A percentile compares a stretch with the other conserved stretches of the same genome.
phyloP scores from a whole-genome alignment of 2,329 filamentous ascomycete genomes.

The Penicillium sp. region DNA sequence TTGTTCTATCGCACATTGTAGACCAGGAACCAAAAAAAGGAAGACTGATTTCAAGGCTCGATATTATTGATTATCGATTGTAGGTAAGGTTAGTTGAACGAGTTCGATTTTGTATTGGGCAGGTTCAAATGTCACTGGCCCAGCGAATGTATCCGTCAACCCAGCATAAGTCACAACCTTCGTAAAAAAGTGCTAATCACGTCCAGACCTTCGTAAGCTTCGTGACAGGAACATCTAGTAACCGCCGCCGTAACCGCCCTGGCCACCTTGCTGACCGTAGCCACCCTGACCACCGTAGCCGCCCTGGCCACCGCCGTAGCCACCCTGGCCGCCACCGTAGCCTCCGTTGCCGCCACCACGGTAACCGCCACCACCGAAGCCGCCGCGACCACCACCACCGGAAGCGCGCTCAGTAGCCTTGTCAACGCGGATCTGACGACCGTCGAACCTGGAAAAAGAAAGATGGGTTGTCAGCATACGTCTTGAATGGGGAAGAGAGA shows the following conservation, averaged over 20 bases:
- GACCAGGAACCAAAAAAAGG: not conserved
- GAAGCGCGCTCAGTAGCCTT: constrained; percentile 10
- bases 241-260: constrained; percentile 2
- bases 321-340: constrained; percentile 5
- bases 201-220: constrained; percentile 8
- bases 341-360: constrained; percentile 3
- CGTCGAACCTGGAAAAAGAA: constrained; percentile 2
- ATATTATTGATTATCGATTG: constrained; percentile 10
- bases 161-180: constrained; percentile 11
- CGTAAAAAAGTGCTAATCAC: constrained; percentile 6
- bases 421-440: constrained; percentile 11
- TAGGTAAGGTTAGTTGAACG: constrained; percentile 5
- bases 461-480: not conserved
- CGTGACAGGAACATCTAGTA: constrained; percentile 7
- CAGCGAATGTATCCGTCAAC: constrained; percentile 4
- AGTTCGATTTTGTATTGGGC: constrained; percentile 8
- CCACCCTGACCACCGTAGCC: constrained; percentile 5
- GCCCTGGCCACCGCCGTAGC: constrained; percentile 5
- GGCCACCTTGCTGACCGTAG: constrained; percentile 2
- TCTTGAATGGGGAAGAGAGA: not conserved
- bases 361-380: constrained; percentile 4
- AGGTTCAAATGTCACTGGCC: constrained; percentile 4
- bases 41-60: constrained; percentile 1
- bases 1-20: not conserved
- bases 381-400: constrained; percentile 7